A percentile compares a stretch with the other conserved stretches of the same genome.
Conservation (phyloP, 352 stramenopile species). For the Globisporangium emineosum region DNA sequence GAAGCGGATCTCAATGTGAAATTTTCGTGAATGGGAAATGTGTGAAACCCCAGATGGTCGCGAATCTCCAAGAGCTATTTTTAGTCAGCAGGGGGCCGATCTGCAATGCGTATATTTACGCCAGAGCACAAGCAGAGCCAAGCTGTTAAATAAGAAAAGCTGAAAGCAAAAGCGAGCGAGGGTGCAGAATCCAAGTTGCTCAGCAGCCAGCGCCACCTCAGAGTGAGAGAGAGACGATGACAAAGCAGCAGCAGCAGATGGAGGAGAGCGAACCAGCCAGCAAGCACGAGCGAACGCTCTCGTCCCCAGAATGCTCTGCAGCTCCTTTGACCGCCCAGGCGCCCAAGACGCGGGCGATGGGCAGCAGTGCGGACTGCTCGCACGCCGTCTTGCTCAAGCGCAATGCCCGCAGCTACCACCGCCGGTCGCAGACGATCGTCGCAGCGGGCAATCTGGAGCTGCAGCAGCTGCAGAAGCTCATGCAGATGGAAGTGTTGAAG, state of each 20-base stretch:
- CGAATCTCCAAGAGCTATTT: constrained; percentile 1
- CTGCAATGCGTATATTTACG: neutral
- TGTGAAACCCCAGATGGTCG: neutral
- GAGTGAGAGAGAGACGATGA: neutral
- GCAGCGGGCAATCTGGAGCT: constrained; percentile 30
- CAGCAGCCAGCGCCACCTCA: neutral
- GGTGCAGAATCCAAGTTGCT: neutral
- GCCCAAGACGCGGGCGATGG: neutral
- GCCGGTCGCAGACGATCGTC: constrained; percentile 38
- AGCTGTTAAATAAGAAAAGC: neutral
- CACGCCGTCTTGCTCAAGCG: constrained; percentile 9
- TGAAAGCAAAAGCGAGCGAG: neutral
- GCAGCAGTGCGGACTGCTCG: neutral
- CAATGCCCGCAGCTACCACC: constrained; percentile 16
- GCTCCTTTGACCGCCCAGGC: neutral
- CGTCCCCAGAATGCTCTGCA: neutral
- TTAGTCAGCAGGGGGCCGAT: neutral
- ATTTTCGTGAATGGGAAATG: neutral
- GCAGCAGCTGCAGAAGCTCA: constrained; percentile 33
- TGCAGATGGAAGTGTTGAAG: constrained; percentile 43
- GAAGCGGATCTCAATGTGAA: too few species aligned
- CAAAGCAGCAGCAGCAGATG: neutral
- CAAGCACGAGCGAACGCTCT: neutral
- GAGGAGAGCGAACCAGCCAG: neutral
- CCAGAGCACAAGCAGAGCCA: too few species aligned